A percentile compares a stretch with the other conserved stretches of the same genome.
phyloP scores from a whole-genome alignment of 2,329 filamentous ascomycete genomes.

The Clarireedia sp. region DNA sequence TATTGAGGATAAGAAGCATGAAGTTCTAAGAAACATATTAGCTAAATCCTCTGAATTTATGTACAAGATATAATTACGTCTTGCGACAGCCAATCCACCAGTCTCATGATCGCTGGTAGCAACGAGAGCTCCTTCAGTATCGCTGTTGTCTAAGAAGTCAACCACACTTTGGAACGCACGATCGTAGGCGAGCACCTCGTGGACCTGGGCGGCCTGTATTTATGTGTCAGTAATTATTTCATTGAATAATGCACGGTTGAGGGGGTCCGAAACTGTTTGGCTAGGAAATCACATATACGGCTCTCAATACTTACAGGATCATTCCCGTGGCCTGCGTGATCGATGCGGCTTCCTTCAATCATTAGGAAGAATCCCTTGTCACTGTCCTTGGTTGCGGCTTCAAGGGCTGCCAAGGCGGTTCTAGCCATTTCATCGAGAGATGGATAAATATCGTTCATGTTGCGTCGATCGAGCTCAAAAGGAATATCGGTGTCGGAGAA shows the following conservation, averaged over 20 bases:
- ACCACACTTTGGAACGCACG: slow-evolving; percentile 73
- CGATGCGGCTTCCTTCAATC: slow-evolving; percentile 95
- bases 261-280: too few relatives aligned
- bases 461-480: slow-evolving; percentile 84
- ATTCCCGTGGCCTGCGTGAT: slow-evolving; percentile 85
- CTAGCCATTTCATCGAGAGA: slow-evolving; percentile 86
- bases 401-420: slow-evolving; percentile 71
- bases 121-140: slow-evolving; percentile 72
- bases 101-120: slow-evolving; percentile 95
- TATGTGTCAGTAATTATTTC: neutral
- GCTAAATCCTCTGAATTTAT: neutral
- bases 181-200: slow-evolving; percentile 94
- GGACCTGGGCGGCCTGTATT: slow-evolving; percentile 57
- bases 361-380: slow-evolving; percentile 97
- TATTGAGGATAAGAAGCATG: slow-evolving; percentile 57
- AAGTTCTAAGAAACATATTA: slow-evolving; percentile 37
- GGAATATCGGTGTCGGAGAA: slow-evolving; percentile 79
- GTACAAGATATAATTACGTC: slow-evolving; percentile 45
- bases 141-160: slow-evolving; percentile 71
- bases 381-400: slow-evolving; percentile 70
- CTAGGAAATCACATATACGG: too few relatives aligned
- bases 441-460: slow-evolving; percentile 72
- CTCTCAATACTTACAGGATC: slow-evolving; percentile 47
- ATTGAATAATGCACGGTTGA: neutral
- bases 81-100: slow-evolving; percentile 74